Base-by-base conservation (phyloP, 768 basidiomycete genomes). In the Auricularia sp. region DNA sequence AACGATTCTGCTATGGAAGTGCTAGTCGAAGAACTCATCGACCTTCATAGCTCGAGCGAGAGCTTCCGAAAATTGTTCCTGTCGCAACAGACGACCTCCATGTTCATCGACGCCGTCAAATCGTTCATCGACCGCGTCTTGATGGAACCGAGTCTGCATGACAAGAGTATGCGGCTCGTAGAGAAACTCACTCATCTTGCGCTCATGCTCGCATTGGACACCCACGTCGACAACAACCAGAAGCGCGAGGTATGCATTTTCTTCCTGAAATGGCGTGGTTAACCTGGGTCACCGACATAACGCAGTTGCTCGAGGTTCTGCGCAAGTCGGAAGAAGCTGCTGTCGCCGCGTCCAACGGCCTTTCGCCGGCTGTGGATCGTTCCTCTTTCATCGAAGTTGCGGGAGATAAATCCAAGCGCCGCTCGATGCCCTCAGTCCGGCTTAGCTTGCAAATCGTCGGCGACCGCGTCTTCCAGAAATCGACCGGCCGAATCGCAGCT, bases 151-250 rank as follows among this genome's bases (percentile, higher is more conserved):
- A 74, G 74, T 21, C 72, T 84, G 34, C 82, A 81, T 54, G 74
- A 74, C 16, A 73, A 75, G 68, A 78, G 76, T 3, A 73, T 79
- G n/a, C 77, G 86, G 5, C 80, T 90, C 12, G 72, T 87, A 18
- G 86, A 90, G 68, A 90, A 90, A 66, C 72, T 91, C 16, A 83
- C 81, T 3, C 87, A 91, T 67, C 77, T 93, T 33, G 88, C 84
- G 1, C 70, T 87, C 34, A 82, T 86, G 18, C 76, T 93, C 33
- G 86, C 87, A 1, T 74, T 86, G 64, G 88, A 87, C 64, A 82
- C 82, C 62, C 75, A 80, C 8, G 83, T 88, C 51, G 80, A 83
- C 14, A 80, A 81, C 0, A 51, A 73, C n/a, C 89, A 91, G 72
- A 91, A 90, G 68, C 83, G 83, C 62, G 87, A 91, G 80, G 91